A percentile compares a stretch with the other conserved stretches of the same genome.
phyloP scores from a whole-genome alignment of 176 grass and related monocot genomes.

The Oryza officinalis region DNA sequence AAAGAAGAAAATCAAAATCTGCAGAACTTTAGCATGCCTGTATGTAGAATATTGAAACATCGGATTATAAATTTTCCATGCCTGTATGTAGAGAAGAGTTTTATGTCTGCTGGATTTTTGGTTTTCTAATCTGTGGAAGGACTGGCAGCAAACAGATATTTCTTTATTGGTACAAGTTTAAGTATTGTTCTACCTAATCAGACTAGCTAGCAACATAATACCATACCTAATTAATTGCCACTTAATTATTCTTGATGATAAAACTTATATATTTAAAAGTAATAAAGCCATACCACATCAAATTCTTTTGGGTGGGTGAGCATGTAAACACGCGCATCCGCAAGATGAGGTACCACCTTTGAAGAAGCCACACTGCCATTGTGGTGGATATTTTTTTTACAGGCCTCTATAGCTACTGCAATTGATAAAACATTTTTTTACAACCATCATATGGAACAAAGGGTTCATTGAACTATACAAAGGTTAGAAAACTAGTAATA shows the following conservation, averaged over 20 bases:
- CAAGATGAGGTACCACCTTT: conserved; percentile 80
- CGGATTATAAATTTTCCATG: conserved; percentile 2
- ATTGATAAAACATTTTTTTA: background rate
- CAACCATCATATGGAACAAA: background rate
- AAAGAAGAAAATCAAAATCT: background rate
- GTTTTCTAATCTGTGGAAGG: background rate
- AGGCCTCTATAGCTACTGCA: conserved; percentile 59
- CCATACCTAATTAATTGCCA: background rate
- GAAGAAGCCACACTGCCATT: conserved; percentile 59
- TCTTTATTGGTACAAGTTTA: background rate
- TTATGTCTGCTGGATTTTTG: background rate
- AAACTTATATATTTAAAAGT: conserved; percentile 6
- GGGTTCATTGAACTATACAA: background rate
- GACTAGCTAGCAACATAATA: background rate
- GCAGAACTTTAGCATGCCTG: background rate
- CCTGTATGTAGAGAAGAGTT: background rate
- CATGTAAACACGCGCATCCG: conserved; percentile 84
- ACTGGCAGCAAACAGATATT: background rate
- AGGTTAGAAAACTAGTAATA: background rate
- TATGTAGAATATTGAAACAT: background rate
- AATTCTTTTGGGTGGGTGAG: conserved; percentile 93
- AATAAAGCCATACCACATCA: conserved; percentile 65
- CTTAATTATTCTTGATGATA: background rate
- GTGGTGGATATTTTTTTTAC: conserved; percentile 51
- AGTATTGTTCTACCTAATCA: background rate